Evolutionary conservation across 768 basidiomycete species (phyloP), one percentile per base, ranked within the genome.

Genomic region (Lyophyllum atratum): DNA sequence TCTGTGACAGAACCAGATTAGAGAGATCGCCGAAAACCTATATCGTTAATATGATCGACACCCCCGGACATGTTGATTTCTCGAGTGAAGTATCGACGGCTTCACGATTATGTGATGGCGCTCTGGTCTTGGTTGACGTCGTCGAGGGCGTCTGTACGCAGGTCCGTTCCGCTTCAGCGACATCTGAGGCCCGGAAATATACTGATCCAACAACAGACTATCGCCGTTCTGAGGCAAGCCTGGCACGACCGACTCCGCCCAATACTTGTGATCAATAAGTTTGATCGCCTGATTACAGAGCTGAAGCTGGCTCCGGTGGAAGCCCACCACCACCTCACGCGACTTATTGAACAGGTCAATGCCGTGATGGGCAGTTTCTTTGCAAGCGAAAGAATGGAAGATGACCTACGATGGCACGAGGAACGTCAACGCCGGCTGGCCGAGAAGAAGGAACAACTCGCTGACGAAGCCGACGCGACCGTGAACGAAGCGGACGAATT

Each of bases 141-240:
- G 93, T 98, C 1, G 97, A 98, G 74, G 97, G 97, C 12, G 97
- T 99, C 21, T 98, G 95, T 71, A 98, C 96, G 1, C 97, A 98
- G 79, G 95, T 90, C 64, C 15, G 60, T 59, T 7, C 33, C 7
- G 25, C 15, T 21, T 26, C 26, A 14, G 26, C 10, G 7, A 49
- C 28, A 9, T 54, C 49, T 0, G 3, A 45, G 8, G 19, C 33
- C n/a, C 44, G 1, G 34, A 5, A n/a, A n/a, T n/a, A 51, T 12
- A 24, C 55, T 26, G 26, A 21, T 44, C 26, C 10, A 19, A 40
- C 25, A 45, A 51, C 65, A 98, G 94, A 98, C 97, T 0, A 92
- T 98, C 60, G 85, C 96, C 9, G 97, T 99, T 15, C 82, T 99
- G 2, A 83, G 93, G 40, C 95, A 98, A 78, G 94, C 95, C 45